Percentiles rank a stretch among this genome's conserved stretches.
Evolutionary conservation across 129 eudicot genomes (phyloP).

Genomic region (Arctium minus): DNA sequence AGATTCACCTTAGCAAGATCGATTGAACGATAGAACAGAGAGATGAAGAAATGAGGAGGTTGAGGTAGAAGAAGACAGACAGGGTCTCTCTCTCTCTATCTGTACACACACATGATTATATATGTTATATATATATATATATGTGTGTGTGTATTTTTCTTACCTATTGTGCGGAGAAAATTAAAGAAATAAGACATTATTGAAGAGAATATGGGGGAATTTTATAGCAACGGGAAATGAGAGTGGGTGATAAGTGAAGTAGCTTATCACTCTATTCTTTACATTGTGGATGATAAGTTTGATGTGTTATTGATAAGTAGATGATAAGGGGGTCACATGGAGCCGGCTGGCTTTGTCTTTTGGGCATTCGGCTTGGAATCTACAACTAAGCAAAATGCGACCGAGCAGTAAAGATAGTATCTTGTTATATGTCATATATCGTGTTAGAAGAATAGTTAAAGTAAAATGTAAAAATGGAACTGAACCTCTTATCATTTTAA

Average conservation of each 20-base stretch:
- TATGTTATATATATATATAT: not conserved
- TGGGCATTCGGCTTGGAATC: not conserved
- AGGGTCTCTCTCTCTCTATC: constrained; percentile 23
- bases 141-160: constrained; percentile 26
- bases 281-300: not conserved
- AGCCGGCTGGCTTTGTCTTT: not conserved
- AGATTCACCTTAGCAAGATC: constrained; percentile 32
- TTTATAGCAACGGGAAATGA: constrained; percentile 24
- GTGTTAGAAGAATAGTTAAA: too few species aligned
- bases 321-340: not conserved
- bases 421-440: too few species aligned
- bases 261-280: constrained; percentile 18
- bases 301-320: not conserved
- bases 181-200: constrained; percentile 30
- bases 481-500: too few species aligned
- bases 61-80: constrained; percentile 11
- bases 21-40: constrained; percentile 28
- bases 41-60: constrained; percentile 30
- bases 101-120: not conserved
- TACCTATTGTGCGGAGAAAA: constrained; percentile 43
- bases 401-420: too few species aligned
- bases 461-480: too few species aligned
- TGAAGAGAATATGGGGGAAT: constrained; percentile 37
- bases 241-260: constrained; percentile 4
- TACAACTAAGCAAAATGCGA: too few species aligned